Evolutionary conservation across 2,329 filamentous ascomycete species (phyloP), one percentile per base, ranked within the genome.

Genomic region (Gliomastix tumulicola): DNA sequence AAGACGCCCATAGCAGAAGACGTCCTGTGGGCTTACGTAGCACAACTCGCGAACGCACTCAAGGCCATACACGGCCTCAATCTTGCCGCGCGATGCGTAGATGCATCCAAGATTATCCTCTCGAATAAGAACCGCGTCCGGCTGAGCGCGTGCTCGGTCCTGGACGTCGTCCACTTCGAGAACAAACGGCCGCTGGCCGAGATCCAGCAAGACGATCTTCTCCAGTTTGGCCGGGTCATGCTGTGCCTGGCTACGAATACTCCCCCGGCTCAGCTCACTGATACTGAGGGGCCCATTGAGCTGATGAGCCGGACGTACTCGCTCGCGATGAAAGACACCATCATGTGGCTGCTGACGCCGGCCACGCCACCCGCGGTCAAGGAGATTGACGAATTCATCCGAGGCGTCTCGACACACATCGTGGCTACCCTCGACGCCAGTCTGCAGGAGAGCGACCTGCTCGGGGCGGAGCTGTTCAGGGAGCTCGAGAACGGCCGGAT

Each of bases 401-500:
- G 71, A 17, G 81, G 83, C 32, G 90, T 97, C 43, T 78, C 88
- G 2, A 73, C 76, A 18, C 88, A 94, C 50, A 70, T 94, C 41
- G 74, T 86, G 31, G 73, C 80, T 6, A 75, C 80, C 2, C 79
- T 94, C 43, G 86, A 96, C 57, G 82, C 80, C 40, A 75, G 79
- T 8, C 74, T 92, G n/a, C 88, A 92, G 45, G 71, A 79, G 23
- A 20, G 17, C 39, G 92, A 98, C 55, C 77, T 82, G 12, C 66
- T 88, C 15, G 81, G 72, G 25, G 79, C 76, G 13, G 78, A 86
- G 36, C 68, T 97, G 19, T 78, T 73, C 47, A 76, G 81, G 25
- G 90, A 96, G 56, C 73, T 97, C 6, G 92, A 97, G 55, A 97
- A 97, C 49, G 89, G 83, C 9, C 80, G 92, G 11, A 63, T 94